Conservation (phyloP, 163 green algal species). For the Volvox carteri region DNA sequence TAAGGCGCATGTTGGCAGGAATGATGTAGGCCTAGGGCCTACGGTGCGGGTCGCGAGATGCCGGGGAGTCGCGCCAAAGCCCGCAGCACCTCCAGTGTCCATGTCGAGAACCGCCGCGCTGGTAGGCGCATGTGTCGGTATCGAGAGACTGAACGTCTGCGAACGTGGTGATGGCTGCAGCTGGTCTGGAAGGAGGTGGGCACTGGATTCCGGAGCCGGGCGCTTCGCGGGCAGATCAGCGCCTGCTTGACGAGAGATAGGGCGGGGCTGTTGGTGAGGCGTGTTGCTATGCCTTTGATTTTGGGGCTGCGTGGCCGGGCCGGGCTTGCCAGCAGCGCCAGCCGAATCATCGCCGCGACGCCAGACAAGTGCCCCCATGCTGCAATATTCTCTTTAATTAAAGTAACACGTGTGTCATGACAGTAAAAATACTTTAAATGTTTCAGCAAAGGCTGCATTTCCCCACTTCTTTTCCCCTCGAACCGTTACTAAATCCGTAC, state of each 20-base stretch:
- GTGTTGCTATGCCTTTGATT: background rate
- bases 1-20: background rate
- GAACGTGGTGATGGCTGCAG: background rate
- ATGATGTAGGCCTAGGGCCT: background rate
- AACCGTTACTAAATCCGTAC: constrained; percentile 5
- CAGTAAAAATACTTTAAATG: no score
- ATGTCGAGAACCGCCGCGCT: no score
- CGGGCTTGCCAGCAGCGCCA: background rate
- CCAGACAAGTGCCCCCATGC: constrained; percentile 28
- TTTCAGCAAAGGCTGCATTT: no score
- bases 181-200: background rate
- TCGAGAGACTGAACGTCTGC: background rate
- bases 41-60: background rate
- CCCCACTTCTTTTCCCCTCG: background rate
- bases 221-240: background rate
- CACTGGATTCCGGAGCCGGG: background rate
- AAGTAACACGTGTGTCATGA: background rate
- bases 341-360: constrained; percentile 20
- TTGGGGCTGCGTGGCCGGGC: background rate
- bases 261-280: background rate
- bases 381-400: background rate
- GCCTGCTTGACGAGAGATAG: background rate
- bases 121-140: background rate
- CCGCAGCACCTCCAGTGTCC: background rate
- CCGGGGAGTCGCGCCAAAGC: background rate